These are phyloP conservation scores for Penstemon eatonii DNA, from an alignment of 257 asterid genomes.

Conservation along the genomic window DNA sequence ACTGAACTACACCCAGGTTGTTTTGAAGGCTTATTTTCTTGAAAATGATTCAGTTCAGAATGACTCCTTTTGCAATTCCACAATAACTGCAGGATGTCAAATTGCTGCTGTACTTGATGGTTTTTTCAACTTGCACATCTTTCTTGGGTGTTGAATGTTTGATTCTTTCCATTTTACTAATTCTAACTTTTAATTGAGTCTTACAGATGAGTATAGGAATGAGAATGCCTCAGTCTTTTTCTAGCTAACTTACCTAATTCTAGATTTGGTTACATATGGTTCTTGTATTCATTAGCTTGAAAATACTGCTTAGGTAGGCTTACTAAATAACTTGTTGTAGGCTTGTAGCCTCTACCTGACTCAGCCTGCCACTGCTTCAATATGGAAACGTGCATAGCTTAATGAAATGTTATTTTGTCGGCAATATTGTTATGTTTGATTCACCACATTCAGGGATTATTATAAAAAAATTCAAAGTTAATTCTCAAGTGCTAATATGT, in stretches of 20 bases:
- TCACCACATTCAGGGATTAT: background rate
- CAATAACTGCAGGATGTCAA: background rate
- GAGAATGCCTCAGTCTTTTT: background rate
- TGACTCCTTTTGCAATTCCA: background rate
- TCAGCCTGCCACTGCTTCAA: background rate
- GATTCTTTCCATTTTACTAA: background rate
- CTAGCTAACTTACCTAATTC: conserved; percentile 1
- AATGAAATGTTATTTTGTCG: background rate
- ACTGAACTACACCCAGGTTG: conserved; percentile 93
- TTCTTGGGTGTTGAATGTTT: background rate
- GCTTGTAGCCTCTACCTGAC: background rate
- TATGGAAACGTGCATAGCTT: background rate
- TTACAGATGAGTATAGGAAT: background rate
- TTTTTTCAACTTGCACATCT: background rate
- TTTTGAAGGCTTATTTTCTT: conserved; percentile 11
- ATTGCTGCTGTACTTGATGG: background rate
- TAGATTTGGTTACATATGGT: background rate
- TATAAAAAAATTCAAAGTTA: background rate
- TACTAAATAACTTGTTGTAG: background rate
- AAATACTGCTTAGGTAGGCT: background rate
- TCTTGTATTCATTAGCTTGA: conserved; percentile 3
- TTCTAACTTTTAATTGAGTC: conserved; percentile 5
- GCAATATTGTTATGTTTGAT: background rate
- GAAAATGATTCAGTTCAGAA: background rate
- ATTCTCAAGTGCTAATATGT: background rate